Base-by-base conservation (phyloP, 345 rosid genomes). In the Kernera saxatilis region DNA sequence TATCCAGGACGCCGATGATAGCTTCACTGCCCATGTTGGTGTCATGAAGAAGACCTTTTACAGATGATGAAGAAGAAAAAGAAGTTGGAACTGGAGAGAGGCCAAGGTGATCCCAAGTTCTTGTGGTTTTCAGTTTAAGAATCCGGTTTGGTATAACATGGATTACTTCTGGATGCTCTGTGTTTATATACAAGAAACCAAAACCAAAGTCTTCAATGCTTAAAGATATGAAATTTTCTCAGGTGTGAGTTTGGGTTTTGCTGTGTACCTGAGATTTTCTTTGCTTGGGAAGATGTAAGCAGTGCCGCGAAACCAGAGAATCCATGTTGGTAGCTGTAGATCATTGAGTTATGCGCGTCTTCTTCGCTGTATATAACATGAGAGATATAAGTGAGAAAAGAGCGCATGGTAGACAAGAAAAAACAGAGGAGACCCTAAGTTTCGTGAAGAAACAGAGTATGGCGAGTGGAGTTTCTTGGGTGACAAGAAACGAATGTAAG, bases 301-400 rank as follows among this genome's bases (percentile, higher is more conserved):
- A 59, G 51, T 5, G 92, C 92, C 4, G 85, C 79, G 10, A 85
- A 85, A 36, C 92, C 92, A 10, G 84, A 83, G 61, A 87, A 79
- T 25, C 78, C 73, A 22, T 72, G 79, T 33, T 65, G 70, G 70
- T 81, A 85, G 36, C 85, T 80, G 70, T 83, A 87, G 52, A 85
- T 51, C 26, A 87, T 81, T 7, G 88, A 74, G 4, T 78, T 78
- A 48, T 39, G 48, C 8, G 86, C 82, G 49, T 51, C 78, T 60
- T 79, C 79, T 14, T 74, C 62, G 40, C 89, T 87, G 78, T 64
- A 26, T 39, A 64, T 67, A 32, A 65, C 56, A 64, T 23, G 3
- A 41, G 30, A 64, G 33, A 72, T 15, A 15, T n/a, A 21, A 29
- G 19, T 1, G 35, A 63, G 57, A 36, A 6, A 26, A 33, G 32